Evolutionary conservation across 129 eudicot genomes (phyloP).

Genomic region (Lactuca sativa): DNA sequence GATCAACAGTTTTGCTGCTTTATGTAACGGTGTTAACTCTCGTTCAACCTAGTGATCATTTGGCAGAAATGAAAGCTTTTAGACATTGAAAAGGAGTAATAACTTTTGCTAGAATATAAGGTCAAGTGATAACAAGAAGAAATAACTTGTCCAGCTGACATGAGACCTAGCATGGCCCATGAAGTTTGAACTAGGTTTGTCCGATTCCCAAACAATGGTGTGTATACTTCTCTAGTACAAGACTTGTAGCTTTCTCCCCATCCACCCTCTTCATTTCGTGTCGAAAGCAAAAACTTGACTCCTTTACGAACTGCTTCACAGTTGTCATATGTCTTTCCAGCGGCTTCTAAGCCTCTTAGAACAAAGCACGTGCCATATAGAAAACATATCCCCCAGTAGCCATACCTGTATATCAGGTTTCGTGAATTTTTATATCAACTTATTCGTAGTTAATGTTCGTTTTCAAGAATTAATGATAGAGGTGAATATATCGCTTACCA

Average conservation of each 20-base stretch:
- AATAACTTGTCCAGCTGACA: not conserved
- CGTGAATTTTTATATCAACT: too few species aligned
- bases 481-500: not conserved
- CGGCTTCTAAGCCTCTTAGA: not conserved
- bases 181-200: not conserved
- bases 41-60: not conserved
- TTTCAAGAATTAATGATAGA: not conserved
- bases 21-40: not conserved
- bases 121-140: not conserved
- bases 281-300: not conserved
- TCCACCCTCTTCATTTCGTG: not conserved
- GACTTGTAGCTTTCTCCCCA: not conserved
- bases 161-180: not conserved
- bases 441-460: not conserved
- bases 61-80: too few species aligned
- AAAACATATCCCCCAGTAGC: not conserved
- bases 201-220: not conserved
- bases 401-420: not conserved
- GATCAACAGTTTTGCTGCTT: not conserved
- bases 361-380: not conserved
- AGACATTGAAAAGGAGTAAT: too few species aligned
- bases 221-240: not conserved
- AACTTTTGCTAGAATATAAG: not conserved
- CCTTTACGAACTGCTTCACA: not conserved
- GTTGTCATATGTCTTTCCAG: not conserved